Conservation (phyloP, 345 rosid species). For the Eucalyptus marginata region DNA sequence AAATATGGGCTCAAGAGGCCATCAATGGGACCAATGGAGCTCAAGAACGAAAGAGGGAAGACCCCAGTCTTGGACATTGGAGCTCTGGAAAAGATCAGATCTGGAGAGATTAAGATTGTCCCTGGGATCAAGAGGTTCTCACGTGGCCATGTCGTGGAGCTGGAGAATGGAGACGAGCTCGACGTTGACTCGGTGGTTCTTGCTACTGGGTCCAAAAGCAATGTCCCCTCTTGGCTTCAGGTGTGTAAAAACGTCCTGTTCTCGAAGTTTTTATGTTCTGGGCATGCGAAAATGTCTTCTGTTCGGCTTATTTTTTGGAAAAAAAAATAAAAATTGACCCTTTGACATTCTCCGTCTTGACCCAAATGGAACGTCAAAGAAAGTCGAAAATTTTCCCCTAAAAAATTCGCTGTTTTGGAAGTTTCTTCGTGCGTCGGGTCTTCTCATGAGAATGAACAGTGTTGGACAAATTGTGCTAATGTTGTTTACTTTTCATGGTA, state of each 20-base stretch:
- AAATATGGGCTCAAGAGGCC: slow-evolving; percentile 63
- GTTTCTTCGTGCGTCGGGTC: background rate
- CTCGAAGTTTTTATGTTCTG: background rate
- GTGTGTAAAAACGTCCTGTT: slow-evolving; percentile 16
- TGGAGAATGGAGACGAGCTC: slow-evolving; percentile 40
- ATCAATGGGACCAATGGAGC: slow-evolving; percentile 50
- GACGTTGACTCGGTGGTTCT: slow-evolving; percentile 52
- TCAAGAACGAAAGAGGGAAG: slow-evolving; percentile 49
- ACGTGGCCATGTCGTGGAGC: slow-evolving; percentile 32
- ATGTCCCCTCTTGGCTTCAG: slow-evolving; percentile 51
- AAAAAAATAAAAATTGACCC: background rate
- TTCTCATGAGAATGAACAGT: background rate
- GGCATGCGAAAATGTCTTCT: background rate
- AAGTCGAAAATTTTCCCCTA: background rate
- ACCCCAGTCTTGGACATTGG: slow-evolving; percentile 84
- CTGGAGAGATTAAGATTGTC: slow-evolving; percentile 58
- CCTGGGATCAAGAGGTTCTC: slow-evolving; percentile 58
- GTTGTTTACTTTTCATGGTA: background rate
- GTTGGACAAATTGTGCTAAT: background rate
- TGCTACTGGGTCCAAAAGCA: slow-evolving; percentile 79
- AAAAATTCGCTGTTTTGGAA: background rate
- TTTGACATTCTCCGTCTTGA: background rate
- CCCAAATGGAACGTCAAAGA: background rate
- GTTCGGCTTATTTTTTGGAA: background rate
- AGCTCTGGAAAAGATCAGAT: slow-evolving; percentile 51